Evolutionary conservation across 2,329 filamentous ascomycete species (phyloP).

Genomic region (Parafenestella ontariensis): DNA sequence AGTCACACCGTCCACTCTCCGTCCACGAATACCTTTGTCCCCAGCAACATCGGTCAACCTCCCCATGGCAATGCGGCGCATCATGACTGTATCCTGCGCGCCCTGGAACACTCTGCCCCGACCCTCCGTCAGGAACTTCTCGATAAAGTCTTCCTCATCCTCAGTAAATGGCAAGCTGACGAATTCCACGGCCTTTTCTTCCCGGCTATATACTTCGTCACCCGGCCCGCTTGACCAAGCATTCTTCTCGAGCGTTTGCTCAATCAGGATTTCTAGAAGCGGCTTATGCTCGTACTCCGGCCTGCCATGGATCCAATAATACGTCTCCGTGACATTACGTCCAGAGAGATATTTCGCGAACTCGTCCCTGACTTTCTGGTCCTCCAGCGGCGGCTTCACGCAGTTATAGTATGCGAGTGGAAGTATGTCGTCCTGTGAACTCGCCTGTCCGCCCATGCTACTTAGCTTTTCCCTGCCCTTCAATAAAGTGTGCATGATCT

Average conservation of each 20-base stretch:
- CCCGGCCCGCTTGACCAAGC: constrained; percentile 14
- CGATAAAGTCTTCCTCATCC: constrained; percentile 77
- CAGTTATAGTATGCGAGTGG: constrained; percentile 81
- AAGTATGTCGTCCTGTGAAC: constrained; percentile 56
- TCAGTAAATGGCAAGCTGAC: constrained; percentile 74
- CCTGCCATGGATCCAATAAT: constrained; percentile 74
- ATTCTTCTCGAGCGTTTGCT: constrained; percentile 34
- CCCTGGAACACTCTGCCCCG: constrained; percentile 69
- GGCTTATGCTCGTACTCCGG: constrained; percentile 66
- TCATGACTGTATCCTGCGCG: constrained; percentile 75
- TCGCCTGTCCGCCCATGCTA: constrained; percentile 22
- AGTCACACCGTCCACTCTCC: constrained; percentile 58
- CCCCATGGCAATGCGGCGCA: constrained; percentile 74
- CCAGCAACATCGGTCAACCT: constrained; percentile 57
- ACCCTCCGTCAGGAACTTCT: constrained; percentile 69
- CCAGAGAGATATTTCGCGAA: constrained; percentile 74
- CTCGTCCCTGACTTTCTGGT: constrained; percentile 65
- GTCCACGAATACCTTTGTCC: constrained; percentile 45
- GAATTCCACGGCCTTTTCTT: constrained; percentile 70
- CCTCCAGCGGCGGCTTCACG: constrained; percentile 74
- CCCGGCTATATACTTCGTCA: constrained; percentile 43
- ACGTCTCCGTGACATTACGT: constrained; percentile 73
- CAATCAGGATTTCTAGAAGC: constrained; percentile 72
- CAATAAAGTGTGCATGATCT: constrained; percentile 76
- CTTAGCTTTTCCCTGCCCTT: constrained; percentile 44